phyloP scores from a whole-genome alignment of 176 grass and related monocot species.

The Otatea glauca region DNA sequence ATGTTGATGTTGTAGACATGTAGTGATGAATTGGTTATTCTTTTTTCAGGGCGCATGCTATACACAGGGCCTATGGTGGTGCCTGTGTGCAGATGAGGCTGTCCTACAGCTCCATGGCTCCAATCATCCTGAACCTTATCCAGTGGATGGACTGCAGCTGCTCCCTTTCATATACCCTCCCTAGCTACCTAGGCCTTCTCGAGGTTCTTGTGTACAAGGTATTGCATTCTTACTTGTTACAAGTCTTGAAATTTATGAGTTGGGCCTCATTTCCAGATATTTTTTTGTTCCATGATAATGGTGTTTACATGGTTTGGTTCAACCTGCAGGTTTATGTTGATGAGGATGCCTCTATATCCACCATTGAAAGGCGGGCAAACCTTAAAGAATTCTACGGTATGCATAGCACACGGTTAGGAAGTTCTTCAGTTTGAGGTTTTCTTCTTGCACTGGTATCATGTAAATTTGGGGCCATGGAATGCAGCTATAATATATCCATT shows the following conservation, averaged over 20 bases:
- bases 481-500: slow-evolving; percentile 95
- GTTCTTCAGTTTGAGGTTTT: slow-evolving; percentile 26
- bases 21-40: slow-evolving; percentile 32
- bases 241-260: neutral
- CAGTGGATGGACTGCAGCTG: slow-evolving; percentile 98
- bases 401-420: neutral
- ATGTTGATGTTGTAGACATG: slow-evolving; percentile 16
- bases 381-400: slow-evolving; percentile 92
- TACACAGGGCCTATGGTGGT: slow-evolving; percentile 94
- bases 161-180: slow-evolving; percentile 73
- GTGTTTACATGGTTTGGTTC: slow-evolving; percentile 14
- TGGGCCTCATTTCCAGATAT: neutral
- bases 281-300: neutral
- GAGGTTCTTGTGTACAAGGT: slow-evolving; percentile 96
- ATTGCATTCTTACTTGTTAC: neutral
- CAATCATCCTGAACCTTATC: slow-evolving; percentile 92
- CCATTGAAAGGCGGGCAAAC: slow-evolving; percentile 85
- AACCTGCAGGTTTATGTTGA: slow-evolving; percentile 84
- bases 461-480: slow-evolving; percentile 45
- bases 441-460: neutral
- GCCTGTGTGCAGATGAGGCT: slow-evolving; percentile 96
- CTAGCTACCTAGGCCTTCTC: slow-evolving; percentile 94
- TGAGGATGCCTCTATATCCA: slow-evolving; percentile 76
- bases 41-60: slow-evolving; percentile 77
- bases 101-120: slow-evolving; percentile 94